Base-by-base conservation (phyloP, 2,329 filamentous ascomycete species). In the Pseudogymnoascus pannorum region DNA sequence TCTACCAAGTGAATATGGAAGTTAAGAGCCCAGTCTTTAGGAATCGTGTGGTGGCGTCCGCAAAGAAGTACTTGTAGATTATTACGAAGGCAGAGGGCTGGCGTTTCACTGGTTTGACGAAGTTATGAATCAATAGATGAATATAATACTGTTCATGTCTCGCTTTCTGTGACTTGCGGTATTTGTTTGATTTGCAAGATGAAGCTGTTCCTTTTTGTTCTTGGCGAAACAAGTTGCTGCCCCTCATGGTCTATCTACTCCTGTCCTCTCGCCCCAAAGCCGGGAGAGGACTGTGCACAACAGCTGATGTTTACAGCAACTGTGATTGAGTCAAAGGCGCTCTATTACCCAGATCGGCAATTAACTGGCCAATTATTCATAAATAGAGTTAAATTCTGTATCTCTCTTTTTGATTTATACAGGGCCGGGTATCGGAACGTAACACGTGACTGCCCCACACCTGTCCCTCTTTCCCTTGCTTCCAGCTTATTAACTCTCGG, bases 21-120 rank as follows among this genome's bases (percentile, higher is more conserved):
- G 87, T 99, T 59, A 86, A 82, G 71, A 97, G 92, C 75, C 89
- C 91, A 0, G 83, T 97, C 1, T 99, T 99, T 73, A 82, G 90
- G 67, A 79, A 84, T 61, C 84, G 89, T 70, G 92, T 99, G 18
- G 86, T 85, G 1, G 91, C 91, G 2, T 93, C 93, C 0, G 94
- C 92, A 67, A 91, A 91, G 77, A 99, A 97, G 75, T 97, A 94
- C 76, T 74, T 97, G 62, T 96, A 58, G 14, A 58, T 33, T 54
- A 54, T 33, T 31, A 33, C 2, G 26, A 33, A 31, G 48, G 48
- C n/a, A 12, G 2, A 20, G 48, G 48, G 16, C 48, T 9, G 26
- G 48, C 48, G 48, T 54, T 54, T 54, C 5, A 31, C 24, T 8
- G 26, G 48, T 33, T 14, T 54, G 20, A 54, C 48, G 48, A 54